phyloP scores from a whole-genome alignment of 164 flowering plant genomes.

The Tinospora cordifolia region DNA sequence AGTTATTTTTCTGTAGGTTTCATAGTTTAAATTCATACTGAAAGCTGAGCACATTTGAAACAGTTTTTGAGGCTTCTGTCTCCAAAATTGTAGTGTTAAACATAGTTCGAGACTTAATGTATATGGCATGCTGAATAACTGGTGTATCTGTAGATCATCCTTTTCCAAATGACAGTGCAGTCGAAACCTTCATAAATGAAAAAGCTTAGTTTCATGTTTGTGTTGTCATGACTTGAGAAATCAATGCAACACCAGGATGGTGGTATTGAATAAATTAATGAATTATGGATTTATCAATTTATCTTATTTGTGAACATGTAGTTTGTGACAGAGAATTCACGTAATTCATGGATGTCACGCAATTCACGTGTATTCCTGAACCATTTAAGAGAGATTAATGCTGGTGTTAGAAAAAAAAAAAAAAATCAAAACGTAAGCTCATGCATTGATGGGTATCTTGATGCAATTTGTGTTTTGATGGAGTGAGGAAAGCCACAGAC shows the following conservation, averaged over 20 bases:
- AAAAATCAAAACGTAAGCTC: too few relatives aligned
- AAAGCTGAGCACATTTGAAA: slow-evolving; percentile 7
- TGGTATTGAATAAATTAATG: too few relatives aligned
- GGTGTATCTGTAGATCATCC: slow-evolving; percentile 3
- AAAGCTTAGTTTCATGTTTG: neutral
- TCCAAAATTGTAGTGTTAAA: slow-evolving; percentile 13
- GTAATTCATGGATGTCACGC: too few relatives aligned
- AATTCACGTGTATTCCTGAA: too few relatives aligned
- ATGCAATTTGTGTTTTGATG: neutral
- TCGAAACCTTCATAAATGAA: slow-evolving; percentile 7
- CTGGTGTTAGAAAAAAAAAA: too few relatives aligned
- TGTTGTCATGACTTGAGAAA: neutral
- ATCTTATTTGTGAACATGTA: too few relatives aligned
- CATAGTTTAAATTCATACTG: neutral
- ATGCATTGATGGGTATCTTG: too few relatives aligned
- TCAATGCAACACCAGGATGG: too few relatives aligned
- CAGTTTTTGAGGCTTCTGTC: slow-evolving; percentile 13
- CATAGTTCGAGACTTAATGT: slow-evolving; percentile 5
- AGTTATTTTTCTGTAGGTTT: slow-evolving; percentile 4
- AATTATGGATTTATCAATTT: too few relatives aligned
- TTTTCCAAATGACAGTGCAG: neutral
- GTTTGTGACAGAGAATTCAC: too few relatives aligned
- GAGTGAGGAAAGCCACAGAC: too few relatives aligned
- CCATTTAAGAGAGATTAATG: too few relatives aligned
- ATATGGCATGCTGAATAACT: slow-evolving; percentile 15